Percentiles rank a stretch among this genome's conserved stretches.
Evolutionary conservation across 2,329 filamentous ascomycete species (phyloP).

Genomic region (Ophiostoma himal-ulmi): DNA sequence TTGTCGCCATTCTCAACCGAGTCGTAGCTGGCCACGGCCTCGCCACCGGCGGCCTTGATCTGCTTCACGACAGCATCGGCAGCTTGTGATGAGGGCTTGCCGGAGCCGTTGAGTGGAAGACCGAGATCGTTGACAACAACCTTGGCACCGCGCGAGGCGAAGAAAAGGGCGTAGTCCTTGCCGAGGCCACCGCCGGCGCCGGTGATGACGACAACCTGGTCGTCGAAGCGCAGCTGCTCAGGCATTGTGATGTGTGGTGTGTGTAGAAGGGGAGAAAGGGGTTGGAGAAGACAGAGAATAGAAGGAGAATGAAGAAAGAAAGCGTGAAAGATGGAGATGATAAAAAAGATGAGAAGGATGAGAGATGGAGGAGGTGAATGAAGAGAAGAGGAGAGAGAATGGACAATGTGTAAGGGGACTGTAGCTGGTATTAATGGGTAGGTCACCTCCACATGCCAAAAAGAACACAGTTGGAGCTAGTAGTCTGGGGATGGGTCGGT

Average conservation of each 20-base stretch:
- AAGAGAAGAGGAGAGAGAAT: constrained; percentile 8
- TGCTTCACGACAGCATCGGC: constrained; percentile 78
- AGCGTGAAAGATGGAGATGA: constrained; percentile 3
- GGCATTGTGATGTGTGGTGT: constrained; percentile 43
- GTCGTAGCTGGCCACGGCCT: constrained; percentile 97
- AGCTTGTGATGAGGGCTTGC: constrained; percentile 45
- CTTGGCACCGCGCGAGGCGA: constrained; percentile 72
- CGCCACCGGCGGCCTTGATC: constrained; percentile 82
- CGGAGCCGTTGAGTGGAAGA: background rate
- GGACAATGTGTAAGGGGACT: constrained; percentile 2
- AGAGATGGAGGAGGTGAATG: background rate
- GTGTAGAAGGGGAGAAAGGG: constrained; percentile 16
- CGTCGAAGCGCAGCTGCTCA: constrained; percentile 70
- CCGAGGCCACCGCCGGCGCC: constrained; percentile 78
- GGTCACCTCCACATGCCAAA: constrained; percentile 23
- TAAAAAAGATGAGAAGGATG: background rate
- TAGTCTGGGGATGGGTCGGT: constrained; percentile 11
- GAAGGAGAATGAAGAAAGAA: background rate
- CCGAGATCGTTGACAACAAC: constrained; percentile 82
- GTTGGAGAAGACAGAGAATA: background rate
- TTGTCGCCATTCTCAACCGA: constrained; percentile 85
- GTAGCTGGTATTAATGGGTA: constrained; percentile 14
- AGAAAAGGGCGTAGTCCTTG: constrained; percentile 81
- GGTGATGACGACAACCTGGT: constrained; percentile 83
- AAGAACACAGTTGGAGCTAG: constrained; percentile 12